Evolutionary conservation across 2,329 filamentous ascomycete genomes (phyloP).

Genomic region (Fusarium albidum): DNA sequence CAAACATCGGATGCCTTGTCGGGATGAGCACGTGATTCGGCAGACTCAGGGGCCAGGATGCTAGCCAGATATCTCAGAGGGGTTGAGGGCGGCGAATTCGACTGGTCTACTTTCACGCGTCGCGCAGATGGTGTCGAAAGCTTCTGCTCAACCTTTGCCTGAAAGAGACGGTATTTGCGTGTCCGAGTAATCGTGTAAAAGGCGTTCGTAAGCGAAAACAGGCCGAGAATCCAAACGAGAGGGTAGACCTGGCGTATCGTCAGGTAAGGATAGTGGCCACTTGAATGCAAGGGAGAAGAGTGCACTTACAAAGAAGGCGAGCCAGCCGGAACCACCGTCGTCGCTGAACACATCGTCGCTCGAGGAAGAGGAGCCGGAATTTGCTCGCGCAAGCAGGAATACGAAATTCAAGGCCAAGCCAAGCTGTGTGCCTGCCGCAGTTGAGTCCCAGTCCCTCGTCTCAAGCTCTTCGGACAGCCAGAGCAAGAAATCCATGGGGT

Average conservation of each 20-base stretch:
- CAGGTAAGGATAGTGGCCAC: conserved; percentile 16
- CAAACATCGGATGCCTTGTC: conserved; percentile 87
- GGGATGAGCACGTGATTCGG: conserved; percentile 85
- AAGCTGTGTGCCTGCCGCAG: conserved; percentile 76
- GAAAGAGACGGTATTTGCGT: conserved; percentile 90
- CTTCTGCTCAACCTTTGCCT: conserved; percentile 78
- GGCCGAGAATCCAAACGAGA: conserved; percentile 73
- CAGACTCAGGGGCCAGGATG: conserved; percentile 72
- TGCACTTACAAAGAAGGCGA: conserved; percentile 62
- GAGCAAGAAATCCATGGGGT: conserved; percentile 88
- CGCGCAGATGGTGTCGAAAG: conserved; percentile 85
- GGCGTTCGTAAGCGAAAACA: conserved; percentile 77
- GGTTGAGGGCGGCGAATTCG: conserved; percentile 73
- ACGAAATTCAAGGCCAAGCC: conserved; percentile 80
- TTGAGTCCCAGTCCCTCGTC: conserved; percentile 88
- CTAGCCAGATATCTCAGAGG: conserved; percentile 79
- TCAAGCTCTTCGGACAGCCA: conserved; percentile 95
- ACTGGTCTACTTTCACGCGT: conserved; percentile 82
- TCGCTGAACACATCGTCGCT: conserved; percentile 89
- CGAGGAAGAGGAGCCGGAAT: conserved; percentile 63
- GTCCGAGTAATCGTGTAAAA: conserved; percentile 83
- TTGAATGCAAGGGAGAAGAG: background rate
- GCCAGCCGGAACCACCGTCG: conserved; percentile 69
- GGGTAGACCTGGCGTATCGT: conserved; percentile 65
- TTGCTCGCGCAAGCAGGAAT: conserved; percentile 85